These are phyloP conservation scores for Exophiala xenobiotica DNA, from an alignment of 2,329 filamentous ascomycete genomes.

Conservation along the genomic window DNA sequence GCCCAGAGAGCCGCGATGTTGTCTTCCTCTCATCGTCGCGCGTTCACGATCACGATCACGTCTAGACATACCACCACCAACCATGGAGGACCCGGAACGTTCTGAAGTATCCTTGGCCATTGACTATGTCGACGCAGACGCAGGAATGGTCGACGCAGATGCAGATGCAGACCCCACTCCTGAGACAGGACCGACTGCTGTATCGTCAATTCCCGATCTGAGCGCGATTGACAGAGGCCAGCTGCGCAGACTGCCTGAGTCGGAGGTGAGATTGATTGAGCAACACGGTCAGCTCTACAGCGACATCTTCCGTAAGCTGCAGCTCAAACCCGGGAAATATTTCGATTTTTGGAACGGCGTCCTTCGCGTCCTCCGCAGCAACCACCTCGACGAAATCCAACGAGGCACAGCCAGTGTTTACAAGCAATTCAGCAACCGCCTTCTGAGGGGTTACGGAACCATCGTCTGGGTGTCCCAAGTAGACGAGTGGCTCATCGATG, in stretches of 20 bases:
- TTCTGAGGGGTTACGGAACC: slow-evolving; percentile 20
- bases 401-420: slow-evolving; percentile 12
- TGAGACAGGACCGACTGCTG: background rate
- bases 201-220: slow-evolving; percentile 9
- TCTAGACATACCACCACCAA: no score
- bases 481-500: slow-evolving; percentile 18
- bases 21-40: no score
- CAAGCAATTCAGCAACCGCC: slow-evolving; percentile 5
- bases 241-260: slow-evolving; percentile 15
- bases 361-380: slow-evolving; percentile 21
- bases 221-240: background rate
- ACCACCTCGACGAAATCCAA: slow-evolving; percentile 12
- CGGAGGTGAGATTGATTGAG: slow-evolving; percentile 2
- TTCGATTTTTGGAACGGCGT: slow-evolving; percentile 20
- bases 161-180: background rate
- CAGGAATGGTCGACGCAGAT: no score
- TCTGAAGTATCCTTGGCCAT: no score
- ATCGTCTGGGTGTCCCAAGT: slow-evolving; percentile 19
- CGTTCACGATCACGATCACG: no score
- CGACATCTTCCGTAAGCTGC: slow-evolving; percentile 20
- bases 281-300: slow-evolving; percentile 9
- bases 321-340: slow-evolving; percentile 20
- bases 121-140: no score
- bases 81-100: no score
- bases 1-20: no score